Evolutionary conservation across 75 land plant genomes (phyloP), one percentile per base, ranked within the genome.

Genomic region (Azolla pinnata): DNA sequence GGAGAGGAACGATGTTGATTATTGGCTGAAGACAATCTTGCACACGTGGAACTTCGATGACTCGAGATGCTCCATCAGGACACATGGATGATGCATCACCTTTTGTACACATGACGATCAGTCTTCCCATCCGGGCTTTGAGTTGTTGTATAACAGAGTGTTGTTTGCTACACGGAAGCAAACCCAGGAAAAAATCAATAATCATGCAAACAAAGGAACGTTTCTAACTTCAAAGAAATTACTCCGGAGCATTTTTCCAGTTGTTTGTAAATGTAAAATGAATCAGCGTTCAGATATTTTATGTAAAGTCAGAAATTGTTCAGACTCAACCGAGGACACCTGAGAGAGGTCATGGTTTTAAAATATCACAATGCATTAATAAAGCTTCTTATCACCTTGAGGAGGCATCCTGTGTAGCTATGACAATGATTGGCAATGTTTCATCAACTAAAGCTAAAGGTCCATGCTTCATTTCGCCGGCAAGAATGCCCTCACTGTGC

Each of bases 401-500:
- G 57, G 88, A 90, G 29, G 75, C 73, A 79, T 91, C 97, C 64
- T 70, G 92, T 17, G 93, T 91, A 31, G 93, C 97, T 57, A 91
- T 76, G 10, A 91, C 97, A 68, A 91, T 74, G 31, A 91, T 82
- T n/a, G 97, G 97, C 38, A 92, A 83, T 48, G 68, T 84, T 70
- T 92, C 97, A 70, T 92, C 97, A 53, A 88, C 98, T 31, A 93
- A 54, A 25, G 98, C 98, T 65, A 93, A 50, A 31, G 98, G 98
- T 19, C 98, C 98, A 53, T 93, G 98, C 57, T 93, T 93, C 98
- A 93, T 93, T 75, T 93, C 98, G 34, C 98, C 98, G 17, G 98
- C 98, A 64, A 93, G 84, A 53, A 93, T 88, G 29, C 98, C 98
- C 66, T 93, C 96, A 75, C 96, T 93, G 65, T 88, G 98, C 96